Conservation (phyloP, 2,329 filamentous ascomycete species). For the Colletotrichum lindemuthianum region DNA sequence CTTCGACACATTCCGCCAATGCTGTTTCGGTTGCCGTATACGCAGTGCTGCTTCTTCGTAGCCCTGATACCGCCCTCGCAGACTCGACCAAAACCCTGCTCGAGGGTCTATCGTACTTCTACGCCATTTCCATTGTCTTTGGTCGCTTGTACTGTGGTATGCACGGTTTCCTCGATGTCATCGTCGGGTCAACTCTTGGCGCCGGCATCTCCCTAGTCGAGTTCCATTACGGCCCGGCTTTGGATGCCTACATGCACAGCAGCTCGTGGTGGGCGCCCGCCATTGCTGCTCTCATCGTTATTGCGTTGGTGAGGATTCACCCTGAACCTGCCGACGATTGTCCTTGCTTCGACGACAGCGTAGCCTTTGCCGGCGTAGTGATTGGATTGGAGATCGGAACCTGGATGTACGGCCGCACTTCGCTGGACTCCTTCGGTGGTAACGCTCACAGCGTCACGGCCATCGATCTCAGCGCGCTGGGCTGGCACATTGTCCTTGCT, state of each 20-base stretch:
- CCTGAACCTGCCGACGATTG: conserved; percentile 97
- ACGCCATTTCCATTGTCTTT: conserved; percentile 87
- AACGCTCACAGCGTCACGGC: conserved; percentile 61
- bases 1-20: conserved; percentile 96
- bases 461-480: conserved; percentile 73
- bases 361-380: conserved; percentile 90
- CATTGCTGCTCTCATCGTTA: conserved; percentile 71
- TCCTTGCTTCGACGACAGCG: conserved; percentile 95
- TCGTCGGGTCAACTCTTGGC: conserved; percentile 82
- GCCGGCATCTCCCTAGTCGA: conserved; percentile 69
- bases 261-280: conserved; percentile 73
- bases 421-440: conserved; percentile 54
- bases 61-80: conserved; percentile 70
- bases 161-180: conserved; percentile 95
- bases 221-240: conserved; percentile 66
- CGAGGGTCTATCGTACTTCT: conserved; percentile 80
- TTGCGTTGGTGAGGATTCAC: conserved; percentile 85
- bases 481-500: conserved; percentile 69
- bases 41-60: conserved; percentile 75
- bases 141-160: conserved; percentile 97
- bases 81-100: conserved; percentile 69
- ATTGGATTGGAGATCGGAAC: conserved; percentile 85
- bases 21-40: conserved; percentile 94
- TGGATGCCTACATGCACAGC: conserved; percentile 77
- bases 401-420: conserved; percentile 79